Evolutionary conservation across 345 rosid species (phyloP).

Genomic region (Durio zibethinus): DNA sequence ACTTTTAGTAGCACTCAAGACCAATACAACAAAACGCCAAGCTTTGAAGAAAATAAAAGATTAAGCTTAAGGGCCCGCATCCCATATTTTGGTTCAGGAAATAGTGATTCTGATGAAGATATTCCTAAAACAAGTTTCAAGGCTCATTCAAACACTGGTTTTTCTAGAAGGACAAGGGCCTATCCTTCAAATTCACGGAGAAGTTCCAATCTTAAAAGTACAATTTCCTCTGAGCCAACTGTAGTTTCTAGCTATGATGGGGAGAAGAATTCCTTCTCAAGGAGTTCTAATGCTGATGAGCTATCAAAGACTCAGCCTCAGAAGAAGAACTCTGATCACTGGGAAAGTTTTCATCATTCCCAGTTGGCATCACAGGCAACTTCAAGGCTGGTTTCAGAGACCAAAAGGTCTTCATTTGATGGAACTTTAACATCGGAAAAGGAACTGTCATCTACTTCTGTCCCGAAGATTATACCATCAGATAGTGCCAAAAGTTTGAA

Average conservation of each 20-base stretch:
- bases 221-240: not conserved
- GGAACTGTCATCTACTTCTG: constrained; percentile 27
- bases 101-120: constrained; percentile 42
- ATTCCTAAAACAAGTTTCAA: constrained; percentile 30
- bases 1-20: constrained; percentile 26
- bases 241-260: not conserved
- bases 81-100: constrained; percentile 35
- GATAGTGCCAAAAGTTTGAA: constrained; percentile 27
- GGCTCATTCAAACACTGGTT: not conserved
- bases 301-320: constrained; percentile 9
- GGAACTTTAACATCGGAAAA: constrained; percentile 23
- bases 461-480: constrained; percentile 29
- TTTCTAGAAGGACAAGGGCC: not conserved
- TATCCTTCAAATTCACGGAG: constrained; percentile 10
- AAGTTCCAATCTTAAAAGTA: constrained; percentile 18
- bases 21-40: constrained; percentile 1
- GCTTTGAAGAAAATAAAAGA: constrained; percentile 26
- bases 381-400: constrained; percentile 20
- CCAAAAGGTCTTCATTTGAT: constrained; percentile 22
- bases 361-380: constrained; percentile 21
- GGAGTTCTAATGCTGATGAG: not conserved
- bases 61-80: constrained; percentile 28
- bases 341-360: constrained; percentile 10
- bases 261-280: not conserved
- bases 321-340: constrained; percentile 18